Conservation (phyloP, 2,329 filamentous ascomycete genomes). For the Blumeria graminis region DNA sequence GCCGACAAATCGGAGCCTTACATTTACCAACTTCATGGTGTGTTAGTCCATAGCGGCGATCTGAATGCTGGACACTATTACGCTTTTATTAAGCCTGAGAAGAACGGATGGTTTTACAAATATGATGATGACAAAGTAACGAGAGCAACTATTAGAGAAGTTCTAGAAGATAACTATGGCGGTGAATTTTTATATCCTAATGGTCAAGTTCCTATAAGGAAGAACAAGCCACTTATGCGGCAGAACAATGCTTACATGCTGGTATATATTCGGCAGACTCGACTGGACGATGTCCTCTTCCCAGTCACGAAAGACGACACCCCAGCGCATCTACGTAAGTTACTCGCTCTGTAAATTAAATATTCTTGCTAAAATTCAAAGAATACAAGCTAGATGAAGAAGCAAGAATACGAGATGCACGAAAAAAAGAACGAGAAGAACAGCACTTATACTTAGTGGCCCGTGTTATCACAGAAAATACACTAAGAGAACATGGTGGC, state of each 20-base stretch:
- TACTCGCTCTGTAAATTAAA: not conserved
- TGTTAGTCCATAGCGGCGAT: slow-evolving; percentile 88
- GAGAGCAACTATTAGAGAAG: slow-evolving; percentile 74
- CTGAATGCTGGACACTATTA: slow-evolving; percentile 97
- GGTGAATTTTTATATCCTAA: slow-evolving; percentile 44
- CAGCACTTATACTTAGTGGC: slow-evolving; percentile 79
- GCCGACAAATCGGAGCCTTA: slow-evolving; percentile 76
- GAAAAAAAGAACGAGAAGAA: slow-evolving; percentile 74
- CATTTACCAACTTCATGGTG: slow-evolving; percentile 80
- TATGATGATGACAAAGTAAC: slow-evolving; percentile 96
- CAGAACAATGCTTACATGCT: slow-evolving; percentile 91
- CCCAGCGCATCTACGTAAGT: slow-evolving; percentile 54
- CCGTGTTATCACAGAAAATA: slow-evolving; percentile 56
- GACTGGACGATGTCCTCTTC: slow-evolving; percentile 59
- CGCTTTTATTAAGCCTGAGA: slow-evolving; percentile 79
- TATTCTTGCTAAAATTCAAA: slow-evolving; percentile 16
- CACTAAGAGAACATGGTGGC: slow-evolving; percentile 58
- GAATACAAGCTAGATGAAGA: slow-evolving; percentile 63
- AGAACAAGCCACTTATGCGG: slow-evolving; percentile 27
- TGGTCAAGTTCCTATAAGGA: slow-evolving; percentile 15
- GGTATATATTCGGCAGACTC: slow-evolving; percentile 80
- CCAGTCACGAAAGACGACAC: slow-evolving; percentile 56
- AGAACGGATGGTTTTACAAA: slow-evolving; percentile 86
- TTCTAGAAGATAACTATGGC: slow-evolving; percentile 88
- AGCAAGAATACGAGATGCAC: slow-evolving; percentile 46